These are phyloP conservation scores for Fimicolochytrium jonesii DNA, from an alignment of 192 early-diverging fungal species.

Conservation along the genomic window DNA sequence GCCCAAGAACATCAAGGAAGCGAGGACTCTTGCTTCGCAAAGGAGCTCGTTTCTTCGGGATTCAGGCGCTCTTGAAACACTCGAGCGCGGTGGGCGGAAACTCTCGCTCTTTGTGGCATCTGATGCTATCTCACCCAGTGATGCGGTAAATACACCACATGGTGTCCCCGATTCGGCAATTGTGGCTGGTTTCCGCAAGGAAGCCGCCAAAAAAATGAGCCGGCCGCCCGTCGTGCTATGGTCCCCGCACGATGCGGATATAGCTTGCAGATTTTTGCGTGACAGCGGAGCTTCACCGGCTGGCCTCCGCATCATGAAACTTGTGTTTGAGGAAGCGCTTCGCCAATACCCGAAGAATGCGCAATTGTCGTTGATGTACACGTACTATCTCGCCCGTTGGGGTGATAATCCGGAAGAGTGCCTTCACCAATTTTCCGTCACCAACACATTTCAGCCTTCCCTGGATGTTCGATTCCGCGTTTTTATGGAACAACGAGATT, in stretches of 20 bases:
- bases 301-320: neutral
- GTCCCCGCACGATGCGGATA: neutral
- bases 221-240: too few species aligned
- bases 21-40: too few species aligned
- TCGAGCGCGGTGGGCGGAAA: too few species aligned
- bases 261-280: constrained; percentile 5
- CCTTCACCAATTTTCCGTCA: neutral
- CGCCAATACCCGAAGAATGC: constrained; percentile 7
- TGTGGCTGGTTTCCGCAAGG: too few species aligned
- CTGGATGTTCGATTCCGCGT: constrained; percentile 2
- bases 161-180: too few species aligned
- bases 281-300: neutral
- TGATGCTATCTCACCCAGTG: too few species aligned
- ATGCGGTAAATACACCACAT: too few species aligned
- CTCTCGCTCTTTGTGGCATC: too few species aligned
- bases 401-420: neutral
- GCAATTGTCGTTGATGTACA: constrained; percentile 8
- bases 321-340: constrained; percentile 1
- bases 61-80: too few species aligned
- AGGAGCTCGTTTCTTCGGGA: too few species aligned
- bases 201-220: too few species aligned
- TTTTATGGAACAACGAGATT: constrained; percentile 2
- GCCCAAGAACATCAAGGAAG: too few species aligned
- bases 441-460: neutral
- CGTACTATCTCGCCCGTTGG: constrained; percentile 2